Evolutionary conservation across 108 stramenopile species (phyloP).

Genomic region (Poteriospumella lacustris): DNA sequence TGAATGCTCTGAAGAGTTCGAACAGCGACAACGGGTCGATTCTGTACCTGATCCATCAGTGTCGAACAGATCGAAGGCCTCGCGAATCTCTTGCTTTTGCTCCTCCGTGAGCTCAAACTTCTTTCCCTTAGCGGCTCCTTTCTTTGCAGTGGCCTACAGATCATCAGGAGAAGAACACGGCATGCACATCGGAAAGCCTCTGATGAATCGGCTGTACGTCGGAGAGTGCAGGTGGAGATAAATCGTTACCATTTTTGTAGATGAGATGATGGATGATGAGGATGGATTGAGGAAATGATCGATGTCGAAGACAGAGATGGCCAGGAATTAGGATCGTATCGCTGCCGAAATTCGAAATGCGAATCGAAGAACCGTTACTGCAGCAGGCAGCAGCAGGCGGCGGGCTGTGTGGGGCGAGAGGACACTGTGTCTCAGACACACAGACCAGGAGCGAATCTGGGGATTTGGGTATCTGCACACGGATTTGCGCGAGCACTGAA

Average conservation of each 20-base stretch:
- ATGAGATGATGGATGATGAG: not conserved
- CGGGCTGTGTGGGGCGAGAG: too few species aligned
- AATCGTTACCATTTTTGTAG: not conserved
- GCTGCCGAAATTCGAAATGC: too few species aligned
- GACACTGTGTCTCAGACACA: too few species aligned
- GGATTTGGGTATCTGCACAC: too few species aligned
- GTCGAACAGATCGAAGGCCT: conserved; percentile 76
- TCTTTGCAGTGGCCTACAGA: conserved; percentile 2
- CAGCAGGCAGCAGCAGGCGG: too few species aligned
- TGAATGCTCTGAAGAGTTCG: not conserved
- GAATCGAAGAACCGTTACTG: too few species aligned
- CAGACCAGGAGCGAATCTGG: too few species aligned
- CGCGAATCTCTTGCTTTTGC: conserved; percentile 46
- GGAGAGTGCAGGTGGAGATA: not conserved
- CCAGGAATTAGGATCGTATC: too few species aligned
- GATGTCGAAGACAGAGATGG: too few species aligned
- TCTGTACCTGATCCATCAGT: conserved; percentile 58
- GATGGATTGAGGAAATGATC: not conserved
- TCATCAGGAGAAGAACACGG: not conserved
- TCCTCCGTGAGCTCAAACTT: conserved; percentile 29
- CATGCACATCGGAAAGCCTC: not conserved
- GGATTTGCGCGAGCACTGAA: too few species aligned
- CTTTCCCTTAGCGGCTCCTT: conserved; percentile 11
- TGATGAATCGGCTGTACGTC: too few species aligned
- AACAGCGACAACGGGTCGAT: not conserved